Conservation (phyloP, 768 basidiomycete species). For the Russula abietina region DNA sequence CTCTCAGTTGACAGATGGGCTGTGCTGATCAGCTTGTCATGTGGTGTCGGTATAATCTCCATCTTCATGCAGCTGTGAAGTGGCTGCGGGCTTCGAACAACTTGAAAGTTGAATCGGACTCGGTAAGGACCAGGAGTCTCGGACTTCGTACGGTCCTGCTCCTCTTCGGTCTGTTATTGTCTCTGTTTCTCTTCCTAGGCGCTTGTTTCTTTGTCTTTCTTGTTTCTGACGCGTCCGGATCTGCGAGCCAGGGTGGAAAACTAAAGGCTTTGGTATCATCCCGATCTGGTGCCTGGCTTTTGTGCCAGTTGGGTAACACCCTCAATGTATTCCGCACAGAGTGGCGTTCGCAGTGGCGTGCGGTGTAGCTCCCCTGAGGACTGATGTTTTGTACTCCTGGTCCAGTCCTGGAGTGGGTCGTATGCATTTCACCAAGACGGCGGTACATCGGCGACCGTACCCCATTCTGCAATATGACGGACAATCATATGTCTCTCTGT, state of each 20-base stretch:
- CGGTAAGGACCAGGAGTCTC: too few relatives aligned
- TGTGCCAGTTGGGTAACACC: background rate
- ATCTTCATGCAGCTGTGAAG: background rate
- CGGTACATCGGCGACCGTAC: background rate
- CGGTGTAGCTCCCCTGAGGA: background rate
- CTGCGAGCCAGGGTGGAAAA: too few relatives aligned
- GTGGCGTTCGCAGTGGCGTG: background rate
- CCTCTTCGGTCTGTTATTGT: background rate
- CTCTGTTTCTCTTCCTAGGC: background rate
- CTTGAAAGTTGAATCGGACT: background rate
- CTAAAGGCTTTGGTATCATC: background rate
- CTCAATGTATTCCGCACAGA: background rate
- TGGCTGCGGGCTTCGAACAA: background rate
- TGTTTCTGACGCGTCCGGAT: too few relatives aligned
- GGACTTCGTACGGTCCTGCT: background rate
- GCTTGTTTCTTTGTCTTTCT: too few relatives aligned
- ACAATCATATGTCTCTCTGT: too few relatives aligned
- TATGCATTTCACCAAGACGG: background rate
- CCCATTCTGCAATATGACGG: background rate
- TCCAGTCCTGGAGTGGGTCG: background rate
- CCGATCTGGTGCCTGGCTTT: background rate
- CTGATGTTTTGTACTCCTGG: background rate
- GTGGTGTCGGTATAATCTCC: background rate
- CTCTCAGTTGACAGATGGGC: background rate
- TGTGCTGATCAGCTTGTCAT: background rate